phyloP scores from a whole-genome alignment of 441 rosid species.

The Eutrema salsugineum region DNA sequence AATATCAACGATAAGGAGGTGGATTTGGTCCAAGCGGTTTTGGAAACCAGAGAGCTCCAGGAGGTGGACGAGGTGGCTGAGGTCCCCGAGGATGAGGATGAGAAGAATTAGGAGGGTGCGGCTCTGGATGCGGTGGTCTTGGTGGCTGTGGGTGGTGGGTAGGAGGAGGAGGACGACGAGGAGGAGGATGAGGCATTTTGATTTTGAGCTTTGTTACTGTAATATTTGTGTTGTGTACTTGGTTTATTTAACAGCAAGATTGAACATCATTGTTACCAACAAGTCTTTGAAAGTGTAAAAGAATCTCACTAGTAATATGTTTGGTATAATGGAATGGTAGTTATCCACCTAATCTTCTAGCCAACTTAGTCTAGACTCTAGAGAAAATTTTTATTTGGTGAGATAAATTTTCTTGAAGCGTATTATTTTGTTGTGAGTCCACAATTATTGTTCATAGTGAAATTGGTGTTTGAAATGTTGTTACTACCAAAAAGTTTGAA shows the following conservation, averaged over 20 bases:
- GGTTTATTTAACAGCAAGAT: conserved; percentile 15
- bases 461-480: too few relatives aligned
- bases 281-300: conserved; percentile 20
- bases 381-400: background rate
- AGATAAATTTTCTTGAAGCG: background rate
- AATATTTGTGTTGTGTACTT: conserved; percentile 7
- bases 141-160: conserved; percentile 8
- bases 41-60: background rate
- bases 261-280: conserved; percentile 1
- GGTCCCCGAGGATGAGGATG: conserved; percentile 5
- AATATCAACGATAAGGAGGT: too few relatives aligned
- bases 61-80: conserved; percentile 21
- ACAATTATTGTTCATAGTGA: too few relatives aligned
- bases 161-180: conserved; percentile 2
- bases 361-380: background rate
- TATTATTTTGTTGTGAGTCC: background rate
- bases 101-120: conserved; percentile 3
- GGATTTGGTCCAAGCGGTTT: background rate
- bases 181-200: conserved; percentile 27
- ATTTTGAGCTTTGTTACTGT: conserved; percentile 6
- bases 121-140: conserved; percentile 17
- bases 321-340: conserved; percentile 16
- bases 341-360: conserved; percentile 14
- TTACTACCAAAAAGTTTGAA: too few relatives aligned
- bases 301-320: background rate